A percentile compares a stretch with the other conserved stretches of the same genome.
Evolutionary conservation across 371 early-diverging fungal genomes (phyloP).

Genomic region (Zychaea mexicana): DNA sequence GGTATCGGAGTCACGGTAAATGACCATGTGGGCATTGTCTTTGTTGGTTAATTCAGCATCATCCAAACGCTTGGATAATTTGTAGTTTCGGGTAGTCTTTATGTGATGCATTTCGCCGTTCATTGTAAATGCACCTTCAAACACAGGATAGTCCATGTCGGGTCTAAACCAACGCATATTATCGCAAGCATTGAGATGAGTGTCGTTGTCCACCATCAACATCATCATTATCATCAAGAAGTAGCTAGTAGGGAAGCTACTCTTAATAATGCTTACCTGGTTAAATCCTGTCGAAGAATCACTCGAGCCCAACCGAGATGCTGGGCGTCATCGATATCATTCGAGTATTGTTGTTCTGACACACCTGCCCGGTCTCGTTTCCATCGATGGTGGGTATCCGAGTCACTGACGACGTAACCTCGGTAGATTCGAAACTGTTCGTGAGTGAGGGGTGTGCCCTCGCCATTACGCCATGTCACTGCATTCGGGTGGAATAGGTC

Average conservation of each 20-base stretch:
- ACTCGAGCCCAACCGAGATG: slow-evolving; percentile 71
- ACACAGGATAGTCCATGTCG: slow-evolving; percentile 35
- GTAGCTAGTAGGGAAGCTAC: too few relatives aligned
- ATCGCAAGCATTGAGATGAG: neutral
- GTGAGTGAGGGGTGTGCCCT: slow-evolving; percentile 21
- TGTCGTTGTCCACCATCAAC: neutral
- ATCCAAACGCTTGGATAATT: slow-evolving; percentile 52
- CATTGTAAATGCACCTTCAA: slow-evolving; percentile 68
- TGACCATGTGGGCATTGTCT: slow-evolving; percentile 45
- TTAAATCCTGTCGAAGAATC: slow-evolving; percentile 54
- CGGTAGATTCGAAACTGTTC: slow-evolving; percentile 39
- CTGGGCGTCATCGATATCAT: slow-evolving; percentile 6
- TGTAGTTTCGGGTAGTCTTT: slow-evolving; percentile 60
- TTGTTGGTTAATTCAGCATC: slow-evolving; percentile 48
- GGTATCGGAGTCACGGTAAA: slow-evolving; percentile 73
- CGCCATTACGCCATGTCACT: slow-evolving; percentile 25
- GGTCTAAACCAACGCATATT: slow-evolving; percentile 10
- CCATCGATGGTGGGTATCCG: slow-evolving; percentile 36
- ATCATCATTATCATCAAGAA: neutral
- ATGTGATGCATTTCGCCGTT: slow-evolving; percentile 65
- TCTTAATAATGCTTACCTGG: slow-evolving; percentile 4
- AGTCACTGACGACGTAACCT: slow-evolving; percentile 34
- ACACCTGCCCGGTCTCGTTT: slow-evolving; percentile 25
- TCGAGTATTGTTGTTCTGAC: too few relatives aligned
- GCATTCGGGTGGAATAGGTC: slow-evolving; percentile 79